phyloP scores from a whole-genome alignment of 2,329 filamentous ascomycete genomes.

The Hypoxylon sp. region DNA sequence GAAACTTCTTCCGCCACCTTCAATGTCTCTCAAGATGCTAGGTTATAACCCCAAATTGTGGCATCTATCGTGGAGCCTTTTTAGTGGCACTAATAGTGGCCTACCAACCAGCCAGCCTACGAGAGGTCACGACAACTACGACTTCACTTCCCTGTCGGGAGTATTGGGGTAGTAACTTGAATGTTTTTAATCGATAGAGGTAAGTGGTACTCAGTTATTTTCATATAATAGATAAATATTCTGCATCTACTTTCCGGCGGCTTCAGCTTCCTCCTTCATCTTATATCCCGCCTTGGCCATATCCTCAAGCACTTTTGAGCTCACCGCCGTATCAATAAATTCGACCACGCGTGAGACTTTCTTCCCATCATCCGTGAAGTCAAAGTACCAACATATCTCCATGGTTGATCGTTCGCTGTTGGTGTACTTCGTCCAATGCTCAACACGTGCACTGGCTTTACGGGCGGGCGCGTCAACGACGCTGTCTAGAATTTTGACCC shows the following conservation, averaged over 20 bases:
- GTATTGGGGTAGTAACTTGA: neutral
- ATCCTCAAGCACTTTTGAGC: conserved; percentile 18
- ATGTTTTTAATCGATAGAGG: neutral
- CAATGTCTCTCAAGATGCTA: too few relatives aligned
- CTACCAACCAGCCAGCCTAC: too few relatives aligned
- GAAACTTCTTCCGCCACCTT: too few relatives aligned
- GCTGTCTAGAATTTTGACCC: conserved; percentile 13
- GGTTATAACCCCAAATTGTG: too few relatives aligned
- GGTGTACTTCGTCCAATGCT: conserved; percentile 25
- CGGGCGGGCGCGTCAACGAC: conserved; percentile 13
- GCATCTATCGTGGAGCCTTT: too few relatives aligned
- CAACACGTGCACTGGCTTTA: conserved; percentile 18
- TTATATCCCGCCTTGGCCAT: conserved; percentile 13
- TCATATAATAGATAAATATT: neutral
- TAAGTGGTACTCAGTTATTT: neutral
- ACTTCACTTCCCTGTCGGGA: neutral
- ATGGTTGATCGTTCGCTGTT: conserved; percentile 10
- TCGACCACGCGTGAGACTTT: conserved; percentile 24
- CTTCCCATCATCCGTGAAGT: conserved; percentile 28
- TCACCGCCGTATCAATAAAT: conserved; percentile 27
- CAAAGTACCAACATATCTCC: conserved; percentile 32
- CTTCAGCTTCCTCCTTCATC: conserved; percentile 1
- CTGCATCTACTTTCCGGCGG: conserved; percentile 1
- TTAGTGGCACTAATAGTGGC: too few relatives aligned
- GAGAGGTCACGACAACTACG: too few relatives aligned